Percentiles rank a stretch among this genome's conserved stretches.
phyloP scores from a whole-genome alignment of 352 stramenopile species.

The Phytophthora crassamura region DNA sequence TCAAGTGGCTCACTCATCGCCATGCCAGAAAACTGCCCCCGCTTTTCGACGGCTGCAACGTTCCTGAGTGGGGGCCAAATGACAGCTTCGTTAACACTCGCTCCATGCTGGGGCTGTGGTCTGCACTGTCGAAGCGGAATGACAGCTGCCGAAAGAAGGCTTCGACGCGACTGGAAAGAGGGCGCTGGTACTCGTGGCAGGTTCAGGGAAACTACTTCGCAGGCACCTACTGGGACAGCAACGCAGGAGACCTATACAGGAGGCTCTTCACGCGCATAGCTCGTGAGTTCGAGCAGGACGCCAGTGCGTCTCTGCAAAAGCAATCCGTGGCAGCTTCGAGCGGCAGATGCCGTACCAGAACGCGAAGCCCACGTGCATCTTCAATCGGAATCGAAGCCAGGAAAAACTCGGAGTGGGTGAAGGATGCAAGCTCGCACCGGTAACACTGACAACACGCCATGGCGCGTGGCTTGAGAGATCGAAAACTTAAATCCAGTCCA shows the following conservation, averaged over 20 bases:
- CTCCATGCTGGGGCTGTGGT: constrained; percentile 66
- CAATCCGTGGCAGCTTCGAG: neutral
- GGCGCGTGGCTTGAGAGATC: no score
- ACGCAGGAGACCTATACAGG: constrained; percentile 55
- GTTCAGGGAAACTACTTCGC: constrained; percentile 65
- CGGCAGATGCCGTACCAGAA: neutral
- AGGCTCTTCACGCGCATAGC: constrained; percentile 63
- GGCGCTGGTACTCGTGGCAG: constrained; percentile 71
- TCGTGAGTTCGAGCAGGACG: constrained; percentile 42
- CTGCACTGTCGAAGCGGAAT: constrained; percentile 38
- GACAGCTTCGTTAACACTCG: constrained; percentile 66
- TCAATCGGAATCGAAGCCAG: constrained; percentile 18
- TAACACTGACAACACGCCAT: neutral
- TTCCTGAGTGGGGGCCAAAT: constrained; percentile 60
- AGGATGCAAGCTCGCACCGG: neutral
- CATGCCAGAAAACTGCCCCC: constrained; percentile 38
- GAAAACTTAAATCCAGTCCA: no score
- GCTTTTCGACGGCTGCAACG: constrained; percentile 58
- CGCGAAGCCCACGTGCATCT: neutral
- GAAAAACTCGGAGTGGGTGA: constrained; percentile 13
- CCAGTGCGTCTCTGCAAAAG: neutral
- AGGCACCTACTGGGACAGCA: constrained; percentile 62
- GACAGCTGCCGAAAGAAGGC: neutral
- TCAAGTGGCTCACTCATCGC: constrained; percentile 57
- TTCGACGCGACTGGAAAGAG: constrained; percentile 38